Percentiles rank a stretch among this genome's conserved stretches.
These are phyloP conservation scores for Leishmania major DNA, from an alignment of 208 protist species.

Conservation along the genomic window DNA sequence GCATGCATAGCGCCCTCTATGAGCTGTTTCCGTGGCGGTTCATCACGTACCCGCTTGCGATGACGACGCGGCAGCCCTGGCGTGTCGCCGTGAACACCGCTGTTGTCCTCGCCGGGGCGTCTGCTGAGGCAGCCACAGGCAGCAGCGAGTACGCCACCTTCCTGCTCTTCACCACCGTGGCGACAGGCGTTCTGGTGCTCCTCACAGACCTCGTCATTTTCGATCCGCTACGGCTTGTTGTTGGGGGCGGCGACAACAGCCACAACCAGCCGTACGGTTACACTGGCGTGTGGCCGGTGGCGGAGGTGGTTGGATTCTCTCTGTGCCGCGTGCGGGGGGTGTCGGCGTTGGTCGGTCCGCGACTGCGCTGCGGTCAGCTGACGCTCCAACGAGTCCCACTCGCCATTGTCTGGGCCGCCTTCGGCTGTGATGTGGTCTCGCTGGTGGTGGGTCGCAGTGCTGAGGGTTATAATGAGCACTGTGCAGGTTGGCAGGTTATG, in stretches of 20 bases:
- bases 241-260: neutral
- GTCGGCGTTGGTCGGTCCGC: constrained; percentile 5
- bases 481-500: constrained; percentile 3
- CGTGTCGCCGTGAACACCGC: constrained; percentile 16
- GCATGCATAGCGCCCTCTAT: neutral
- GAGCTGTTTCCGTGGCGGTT: constrained; percentile 13
- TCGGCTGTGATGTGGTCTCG: neutral
- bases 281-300: constrained; percentile 44
- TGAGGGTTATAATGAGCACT: neutral
- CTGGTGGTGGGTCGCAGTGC: neutral
- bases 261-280: constrained; percentile 15
- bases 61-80: constrained; percentile 13
- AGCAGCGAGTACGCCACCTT: constrained; percentile 28
- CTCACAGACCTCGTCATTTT: constrained; percentile 18
- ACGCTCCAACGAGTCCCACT: constrained; percentile 26
- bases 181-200: constrained; percentile 25
- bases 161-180: constrained; percentile 23
- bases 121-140: constrained; percentile 37
- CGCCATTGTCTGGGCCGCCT: constrained; percentile 11
- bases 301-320: constrained; percentile 30
- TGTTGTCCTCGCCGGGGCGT: constrained; percentile 25
- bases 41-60: constrained; percentile 19
- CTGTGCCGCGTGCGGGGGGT: constrained; percentile 23
- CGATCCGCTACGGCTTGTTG: neutral
- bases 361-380: neutral